A percentile compares a stretch with the other conserved stretches of the same genome.
phyloP scores from a whole-genome alignment of 495 filamentous ascomycete species.

The Podospora didyma region DNA sequence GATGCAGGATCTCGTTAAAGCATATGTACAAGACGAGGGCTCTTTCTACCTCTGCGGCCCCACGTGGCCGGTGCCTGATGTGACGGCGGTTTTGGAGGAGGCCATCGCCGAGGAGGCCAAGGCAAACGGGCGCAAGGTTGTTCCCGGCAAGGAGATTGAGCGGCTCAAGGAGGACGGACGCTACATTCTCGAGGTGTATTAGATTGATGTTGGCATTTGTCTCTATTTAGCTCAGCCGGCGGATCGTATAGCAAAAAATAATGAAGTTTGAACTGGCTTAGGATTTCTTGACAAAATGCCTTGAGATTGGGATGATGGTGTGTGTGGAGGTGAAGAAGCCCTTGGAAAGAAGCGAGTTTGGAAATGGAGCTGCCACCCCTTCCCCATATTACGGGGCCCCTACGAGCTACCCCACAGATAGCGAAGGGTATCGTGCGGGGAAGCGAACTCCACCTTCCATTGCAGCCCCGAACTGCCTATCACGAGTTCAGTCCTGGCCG shows the following conservation, averaged over 20 bases:
- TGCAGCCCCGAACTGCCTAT: too few relatives aligned
- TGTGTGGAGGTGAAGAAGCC: neutral
- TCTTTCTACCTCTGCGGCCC: constrained; percentile 96
- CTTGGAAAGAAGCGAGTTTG: neutral
- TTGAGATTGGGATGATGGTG: too few relatives aligned
- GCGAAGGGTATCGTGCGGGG: too few relatives aligned
- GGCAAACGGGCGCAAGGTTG: constrained; percentile 69
- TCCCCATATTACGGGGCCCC: too few relatives aligned
- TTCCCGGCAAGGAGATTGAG: constrained; percentile 91
- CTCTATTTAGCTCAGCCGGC: neutral
- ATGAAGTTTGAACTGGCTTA: too few relatives aligned
- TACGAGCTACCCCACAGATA: too few relatives aligned
- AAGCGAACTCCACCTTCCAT: too few relatives aligned
- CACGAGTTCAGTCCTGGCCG: too few relatives aligned
- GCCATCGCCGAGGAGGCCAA: constrained; percentile 79
- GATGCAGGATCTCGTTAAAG: constrained; percentile 77
- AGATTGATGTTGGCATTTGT: constrained; percentile 23
- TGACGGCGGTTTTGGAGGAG: constrained; percentile 89
- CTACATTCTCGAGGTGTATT: constrained; percentile 97
- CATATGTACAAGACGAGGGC: constrained; percentile 84
- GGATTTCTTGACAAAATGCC: too few relatives aligned
- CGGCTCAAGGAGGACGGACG: constrained; percentile 87
- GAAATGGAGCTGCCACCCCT: too few relatives aligned
- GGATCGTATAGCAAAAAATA: too few relatives aligned
- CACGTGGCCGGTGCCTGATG: constrained; percentile 99